A percentile compares a stretch with the other conserved stretches of the same genome.
phyloP scores from a whole-genome alignment of 768 basidiomycete species.

The Tricholoma matsutake region DNA sequence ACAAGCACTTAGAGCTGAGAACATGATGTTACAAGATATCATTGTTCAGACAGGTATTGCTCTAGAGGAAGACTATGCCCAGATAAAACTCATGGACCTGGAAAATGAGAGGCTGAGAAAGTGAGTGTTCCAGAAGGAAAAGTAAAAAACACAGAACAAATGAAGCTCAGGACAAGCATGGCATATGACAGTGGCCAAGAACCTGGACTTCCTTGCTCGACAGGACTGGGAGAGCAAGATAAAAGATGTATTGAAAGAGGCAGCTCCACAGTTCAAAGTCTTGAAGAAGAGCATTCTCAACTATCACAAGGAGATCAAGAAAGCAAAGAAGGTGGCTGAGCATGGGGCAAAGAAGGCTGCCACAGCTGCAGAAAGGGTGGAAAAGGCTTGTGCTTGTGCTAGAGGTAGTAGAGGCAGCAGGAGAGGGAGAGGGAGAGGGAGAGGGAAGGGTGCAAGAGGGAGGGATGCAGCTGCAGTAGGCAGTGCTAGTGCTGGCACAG shows the following conservation, averaged over 20 bases:
- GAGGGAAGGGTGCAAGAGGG: not conserved
- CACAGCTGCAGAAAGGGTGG: not conserved
- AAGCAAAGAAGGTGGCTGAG: conserved; percentile 5
- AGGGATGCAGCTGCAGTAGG: too few species aligned
- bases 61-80: too few species aligned
- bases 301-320: conserved; percentile 5
- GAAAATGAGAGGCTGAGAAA: too few species aligned
- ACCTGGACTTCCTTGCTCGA: too few species aligned
- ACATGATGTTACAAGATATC: conserved; percentile 7
- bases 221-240: too few species aligned
- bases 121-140: conserved; percentile 8
- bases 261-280: conserved; percentile 4
- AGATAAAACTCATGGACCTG: too few species aligned
- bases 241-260: conserved; percentile 7
- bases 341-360: not conserved
- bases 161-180: not conserved
- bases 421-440: conserved; percentile 2
- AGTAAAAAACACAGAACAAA: not conserved
- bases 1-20: too few species aligned
- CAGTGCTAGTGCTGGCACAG: not conserved
- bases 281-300: not conserved
- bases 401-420: too few species aligned
- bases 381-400: too few species aligned
- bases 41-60: not conserved
- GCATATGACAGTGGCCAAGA: conserved; percentile 6